Conservation (phyloP, 805 yeast species). For the Lipomyces kockii region DNA sequence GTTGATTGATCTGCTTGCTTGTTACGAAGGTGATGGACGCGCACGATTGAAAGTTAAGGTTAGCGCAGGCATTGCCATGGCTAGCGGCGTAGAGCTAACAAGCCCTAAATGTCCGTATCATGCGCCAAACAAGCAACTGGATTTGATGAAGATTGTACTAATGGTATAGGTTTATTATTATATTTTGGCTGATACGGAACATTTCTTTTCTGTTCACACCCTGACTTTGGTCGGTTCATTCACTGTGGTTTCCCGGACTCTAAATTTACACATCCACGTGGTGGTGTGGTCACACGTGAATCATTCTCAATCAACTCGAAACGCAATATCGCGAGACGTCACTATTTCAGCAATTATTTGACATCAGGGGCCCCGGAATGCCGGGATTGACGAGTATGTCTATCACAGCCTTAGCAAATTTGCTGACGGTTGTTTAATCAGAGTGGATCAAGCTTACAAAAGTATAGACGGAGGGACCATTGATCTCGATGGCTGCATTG, state of each 20-base stretch:
- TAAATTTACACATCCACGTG: not conserved
- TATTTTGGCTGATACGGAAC: not conserved
- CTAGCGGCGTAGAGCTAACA: not conserved
- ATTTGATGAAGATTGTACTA: not conserved
- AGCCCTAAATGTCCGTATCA: not conserved
- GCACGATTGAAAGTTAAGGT: not conserved
- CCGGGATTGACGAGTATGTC: conserved; percentile 18
- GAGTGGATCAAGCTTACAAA: not conserved
- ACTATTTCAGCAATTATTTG: not conserved
- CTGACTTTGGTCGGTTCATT: not conserved
- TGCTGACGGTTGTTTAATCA: not conserved
- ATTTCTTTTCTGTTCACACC: not conserved
- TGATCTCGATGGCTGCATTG: conserved; percentile 74
- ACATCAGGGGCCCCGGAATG: conserved; percentile 8
- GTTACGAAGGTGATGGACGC: not conserved
- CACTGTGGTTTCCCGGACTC: not conserved
- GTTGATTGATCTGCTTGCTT: not conserved
- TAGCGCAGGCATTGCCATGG: not conserved
- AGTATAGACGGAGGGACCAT: conserved; percentile 21
- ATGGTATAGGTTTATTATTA: not conserved
- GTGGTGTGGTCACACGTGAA: not conserved
- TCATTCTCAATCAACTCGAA: not conserved
- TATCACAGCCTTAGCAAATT: not conserved
- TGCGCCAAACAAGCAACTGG: not conserved
- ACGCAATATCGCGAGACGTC: not conserved